phyloP scores from a whole-genome alignment of 164 flowering plant species.

The Vitis labrusca region DNA sequence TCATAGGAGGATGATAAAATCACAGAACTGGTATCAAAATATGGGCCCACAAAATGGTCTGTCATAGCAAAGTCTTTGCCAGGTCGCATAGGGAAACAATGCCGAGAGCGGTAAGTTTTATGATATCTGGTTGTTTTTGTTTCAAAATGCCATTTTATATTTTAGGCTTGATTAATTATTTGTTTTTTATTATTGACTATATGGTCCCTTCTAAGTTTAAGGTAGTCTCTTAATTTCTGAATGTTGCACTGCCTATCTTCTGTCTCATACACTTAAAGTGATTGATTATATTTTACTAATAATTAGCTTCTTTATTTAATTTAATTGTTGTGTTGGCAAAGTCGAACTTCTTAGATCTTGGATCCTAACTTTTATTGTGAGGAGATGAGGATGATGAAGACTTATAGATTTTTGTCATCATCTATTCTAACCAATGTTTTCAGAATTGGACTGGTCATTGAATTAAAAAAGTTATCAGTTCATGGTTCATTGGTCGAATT shows the following conservation, averaged over 20 bases:
- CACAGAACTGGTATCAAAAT: slow-evolving; percentile 61
- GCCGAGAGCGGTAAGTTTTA: slow-evolving; percentile 81
- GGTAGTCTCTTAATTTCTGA: neutral
- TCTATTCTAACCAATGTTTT: no score
- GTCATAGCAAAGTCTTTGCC: slow-evolving; percentile 87
- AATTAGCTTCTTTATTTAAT: no score
- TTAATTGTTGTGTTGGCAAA: no score
- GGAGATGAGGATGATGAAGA: neutral
- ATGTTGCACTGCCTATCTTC: neutral
- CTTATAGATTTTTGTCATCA: no score
- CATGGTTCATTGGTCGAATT: no score
- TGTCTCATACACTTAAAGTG: neutral
- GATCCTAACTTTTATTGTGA: neutral
- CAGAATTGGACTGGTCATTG: no score
- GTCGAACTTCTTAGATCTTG: neutral
- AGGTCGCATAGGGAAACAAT: slow-evolving; percentile 98
- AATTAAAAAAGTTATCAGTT: no score
- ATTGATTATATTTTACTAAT: no score
- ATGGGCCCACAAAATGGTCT: slow-evolving; percentile 97
- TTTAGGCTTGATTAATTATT: no score
- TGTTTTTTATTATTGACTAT: neutral
- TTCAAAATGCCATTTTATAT: neutral
- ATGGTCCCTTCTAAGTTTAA: neutral
- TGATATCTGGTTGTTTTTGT: neutral
- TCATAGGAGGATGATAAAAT: slow-evolving; percentile 92